Base-by-base conservation (phyloP, 352 stramenopile species). In the Phytophthora multivora region DNA sequence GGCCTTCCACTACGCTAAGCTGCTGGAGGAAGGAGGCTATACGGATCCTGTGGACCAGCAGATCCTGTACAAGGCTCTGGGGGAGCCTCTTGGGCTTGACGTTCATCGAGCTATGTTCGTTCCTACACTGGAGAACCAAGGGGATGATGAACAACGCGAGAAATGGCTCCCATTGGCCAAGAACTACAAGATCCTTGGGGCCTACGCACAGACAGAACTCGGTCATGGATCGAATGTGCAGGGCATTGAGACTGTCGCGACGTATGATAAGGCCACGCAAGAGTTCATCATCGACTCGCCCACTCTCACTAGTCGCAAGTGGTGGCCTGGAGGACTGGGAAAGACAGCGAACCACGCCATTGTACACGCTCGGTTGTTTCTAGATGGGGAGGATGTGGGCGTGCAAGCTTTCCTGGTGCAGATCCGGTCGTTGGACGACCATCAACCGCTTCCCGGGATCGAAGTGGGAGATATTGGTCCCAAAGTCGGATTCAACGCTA, bases 271-370 rank as follows among this genome's bases (percentile, higher is more conserved):
- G 43, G 68, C 83, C 21, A 82, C 73, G 3, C 84, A 98, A 53
- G 91, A 98, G 73, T 99, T 96, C 62, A 77, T 98, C 21, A 87
- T 99, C 50, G 66, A 99, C 75, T 97, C 92, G 13, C 97, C 97
- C 0, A 98, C 95, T 10, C 58, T 99, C 21, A 98, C 95, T 26
- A 89, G 80, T 48, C 79, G 83, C 57, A 99, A 99, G 73, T 99
- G 97, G 85, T 99, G 97, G 97, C 95, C 95, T 4, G 66, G 66
- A 36, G 66, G 66, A 9, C 47, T 74, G n/a, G 66, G 66, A n/a
- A 74, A 74, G 60, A 74, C 66, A 8, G 66, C 66, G 13, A 74
- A 59, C 23, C 54, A 74, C 43, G 66, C 66, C 6, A 74, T 74
- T 16, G 66, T 74, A 26, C 59, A 70, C 47, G 66, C 66, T 3